These are phyloP conservation scores for Lactarius sanguifluus DNA, from an alignment of 768 basidiomycete species.

Conservation along the genomic window DNA sequence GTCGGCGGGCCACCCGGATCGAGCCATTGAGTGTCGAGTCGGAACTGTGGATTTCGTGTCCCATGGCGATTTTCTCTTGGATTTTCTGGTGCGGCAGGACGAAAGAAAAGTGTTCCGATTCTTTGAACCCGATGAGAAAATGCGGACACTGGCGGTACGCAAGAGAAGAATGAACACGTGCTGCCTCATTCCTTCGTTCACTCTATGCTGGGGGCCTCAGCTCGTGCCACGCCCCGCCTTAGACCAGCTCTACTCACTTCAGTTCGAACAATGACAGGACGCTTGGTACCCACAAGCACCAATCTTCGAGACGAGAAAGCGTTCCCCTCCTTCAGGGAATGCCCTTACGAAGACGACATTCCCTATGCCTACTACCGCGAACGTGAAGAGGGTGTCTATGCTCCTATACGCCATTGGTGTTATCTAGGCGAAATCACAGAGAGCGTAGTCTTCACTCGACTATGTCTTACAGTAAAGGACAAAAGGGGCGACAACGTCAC, in stretches of 20 bases:
- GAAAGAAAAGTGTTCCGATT: no score
- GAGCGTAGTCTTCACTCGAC: background rate
- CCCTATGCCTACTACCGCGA: background rate
- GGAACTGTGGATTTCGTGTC: no score
- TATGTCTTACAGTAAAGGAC: background rate
- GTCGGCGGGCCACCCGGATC: no score
- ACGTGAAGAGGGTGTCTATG: background rate
- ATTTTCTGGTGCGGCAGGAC: no score
- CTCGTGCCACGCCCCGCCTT: no score
- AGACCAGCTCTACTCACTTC: background rate
- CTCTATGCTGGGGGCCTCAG: no score
- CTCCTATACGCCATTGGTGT: background rate
- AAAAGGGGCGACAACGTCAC: background rate
- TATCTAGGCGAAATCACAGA: background rate
- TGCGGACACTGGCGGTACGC: no score
- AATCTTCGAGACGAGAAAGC: background rate
- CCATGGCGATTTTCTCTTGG: no score
- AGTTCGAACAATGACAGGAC: background rate
- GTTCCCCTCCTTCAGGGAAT: background rate
- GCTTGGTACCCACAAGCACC: background rate
- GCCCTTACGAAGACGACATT: background rate
- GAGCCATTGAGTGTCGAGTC: no score
- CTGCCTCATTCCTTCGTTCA: no score
- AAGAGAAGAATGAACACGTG: no score
- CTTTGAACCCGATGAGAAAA: no score